A percentile compares a stretch with the other conserved stretches of the same genome.
These are phyloP conservation scores for Lachnellula hyalina DNA, from an alignment of 2,329 filamentous ascomycete species.

Conservation along the genomic window DNA sequence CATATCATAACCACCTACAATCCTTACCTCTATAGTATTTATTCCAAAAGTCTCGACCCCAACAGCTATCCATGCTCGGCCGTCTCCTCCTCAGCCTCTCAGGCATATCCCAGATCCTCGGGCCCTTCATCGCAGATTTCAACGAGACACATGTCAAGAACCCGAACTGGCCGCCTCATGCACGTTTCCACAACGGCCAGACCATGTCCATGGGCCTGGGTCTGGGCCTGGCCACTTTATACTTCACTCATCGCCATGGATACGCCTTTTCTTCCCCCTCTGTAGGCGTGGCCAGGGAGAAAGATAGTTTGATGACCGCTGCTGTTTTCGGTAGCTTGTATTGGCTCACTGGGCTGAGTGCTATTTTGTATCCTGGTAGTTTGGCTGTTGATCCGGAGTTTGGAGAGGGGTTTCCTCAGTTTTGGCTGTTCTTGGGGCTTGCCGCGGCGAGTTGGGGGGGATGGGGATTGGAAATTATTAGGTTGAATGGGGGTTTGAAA, in stretches of 20 bases:
- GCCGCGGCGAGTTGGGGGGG: not conserved
- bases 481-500: too few species aligned
- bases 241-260: constrained; percentile 30
- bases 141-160: constrained; percentile 44
- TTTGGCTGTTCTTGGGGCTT: constrained; percentile 1
- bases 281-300: constrained; percentile 15
- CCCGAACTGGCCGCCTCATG: constrained; percentile 45
- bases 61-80: constrained; percentile 1
- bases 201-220: constrained; percentile 43
- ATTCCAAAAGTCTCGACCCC: not conserved
- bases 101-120: constrained; percentile 17
- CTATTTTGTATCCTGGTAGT: constrained; percentile 42
- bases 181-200: constrained; percentile 48
- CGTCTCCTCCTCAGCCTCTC: constrained; percentile 19
- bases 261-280: not conserved
- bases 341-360: constrained; percentile 39
- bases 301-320: constrained; percentile 28
- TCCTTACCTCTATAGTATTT: too few species aligned
- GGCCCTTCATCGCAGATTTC: constrained; percentile 33
- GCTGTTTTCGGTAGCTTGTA: constrained; percentile 39
- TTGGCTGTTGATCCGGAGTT: constrained; percentile 42
- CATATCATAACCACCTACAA: too few species aligned
- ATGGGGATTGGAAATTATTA: not conserved
- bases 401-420: constrained; percentile 35
- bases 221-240: constrained; percentile 35